A percentile compares a stretch with the other conserved stretches of the same genome.
Conservation (phyloP, 768 basidiomycete species). For the Calvatia gigantea region DNA sequence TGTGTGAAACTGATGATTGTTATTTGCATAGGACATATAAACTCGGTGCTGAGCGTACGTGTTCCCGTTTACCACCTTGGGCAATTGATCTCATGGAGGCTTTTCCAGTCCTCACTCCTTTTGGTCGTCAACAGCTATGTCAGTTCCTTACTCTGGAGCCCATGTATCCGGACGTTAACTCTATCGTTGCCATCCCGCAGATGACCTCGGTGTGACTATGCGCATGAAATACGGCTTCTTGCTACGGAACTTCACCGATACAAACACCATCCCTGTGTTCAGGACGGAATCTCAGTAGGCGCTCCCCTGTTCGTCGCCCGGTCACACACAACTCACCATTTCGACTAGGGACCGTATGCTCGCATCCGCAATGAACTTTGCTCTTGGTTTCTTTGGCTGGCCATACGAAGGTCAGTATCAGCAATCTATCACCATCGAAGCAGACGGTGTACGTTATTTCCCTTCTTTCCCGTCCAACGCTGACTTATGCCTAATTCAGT, state of each 20-base stretch:
- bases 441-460: slow-evolving; percentile 42
- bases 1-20: neutral
- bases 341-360: slow-evolving; percentile 65
- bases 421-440: slow-evolving; percentile 74
- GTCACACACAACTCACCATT: neutral
- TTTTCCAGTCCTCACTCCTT: slow-evolving; percentile 74
- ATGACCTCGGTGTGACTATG: slow-evolving; percentile 65
- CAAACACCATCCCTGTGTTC: slow-evolving; percentile 69
- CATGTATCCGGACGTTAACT: neutral
- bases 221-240: slow-evolving; percentile 79
- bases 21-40: slow-evolving; percentile 76
- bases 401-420: slow-evolving; percentile 73
- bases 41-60: slow-evolving; percentile 78
- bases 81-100: neutral
- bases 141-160: slow-evolving; percentile 20
- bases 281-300: slow-evolving; percentile 69
- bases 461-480: neutral
- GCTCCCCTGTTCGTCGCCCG: neutral
- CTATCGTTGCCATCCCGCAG: slow-evolving; percentile 25
- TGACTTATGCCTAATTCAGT: slow-evolving; percentile 34
- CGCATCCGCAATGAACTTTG: slow-evolving; percentile 61
- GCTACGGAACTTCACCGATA: slow-evolving; percentile 59
- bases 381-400: slow-evolving; percentile 74
- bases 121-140: slow-evolving; percentile 86
- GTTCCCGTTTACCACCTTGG: neutral